Percentiles rank a stretch among this genome's conserved stretches.
Evolutionary conservation across 2,329 filamentous ascomycete genomes (phyloP).

Genomic region (Pyrenophora teres): DNA sequence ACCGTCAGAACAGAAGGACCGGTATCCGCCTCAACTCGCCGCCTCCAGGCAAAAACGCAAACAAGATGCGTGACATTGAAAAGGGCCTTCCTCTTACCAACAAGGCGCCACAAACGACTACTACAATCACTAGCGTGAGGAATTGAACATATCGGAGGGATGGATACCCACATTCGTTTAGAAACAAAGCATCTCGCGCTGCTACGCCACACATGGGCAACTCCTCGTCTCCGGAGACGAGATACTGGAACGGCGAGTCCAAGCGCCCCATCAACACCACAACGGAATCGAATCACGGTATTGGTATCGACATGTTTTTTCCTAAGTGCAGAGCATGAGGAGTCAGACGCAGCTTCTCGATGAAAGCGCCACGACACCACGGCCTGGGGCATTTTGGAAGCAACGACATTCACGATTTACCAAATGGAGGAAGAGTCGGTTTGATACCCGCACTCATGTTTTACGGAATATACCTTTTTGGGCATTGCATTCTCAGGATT

Average conservation of each 20-base stretch:
- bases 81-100: conserved; percentile 36
- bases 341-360: background rate
- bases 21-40: conserved; percentile 45
- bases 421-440: background rate
- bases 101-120: conserved; percentile 35
- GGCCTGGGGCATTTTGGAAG: background rate
- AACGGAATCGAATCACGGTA: too few relatives aligned
- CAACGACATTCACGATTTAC: conserved; percentile 3
- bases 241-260: too few relatives aligned
- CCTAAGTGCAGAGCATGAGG: background rate
- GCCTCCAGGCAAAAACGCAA: conserved; percentile 31
- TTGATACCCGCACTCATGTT: background rate
- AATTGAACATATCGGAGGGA: conserved; percentile 9
- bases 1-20: conserved; percentile 42
- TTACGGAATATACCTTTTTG: background rate
- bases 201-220: background rate
- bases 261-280: too few relatives aligned
- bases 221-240: conserved; percentile 3
- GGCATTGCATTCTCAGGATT: background rate
- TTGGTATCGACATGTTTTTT: too few relatives aligned
- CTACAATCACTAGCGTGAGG: conserved; percentile 41
- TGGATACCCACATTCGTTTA: background rate
- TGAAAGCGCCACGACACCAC: background rate
- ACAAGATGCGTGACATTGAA: conserved; percentile 37
- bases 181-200: background rate